These are phyloP conservation scores for Sedum album DNA, from an alignment of 164 flowering plant species.

Conservation along the genomic window DNA sequence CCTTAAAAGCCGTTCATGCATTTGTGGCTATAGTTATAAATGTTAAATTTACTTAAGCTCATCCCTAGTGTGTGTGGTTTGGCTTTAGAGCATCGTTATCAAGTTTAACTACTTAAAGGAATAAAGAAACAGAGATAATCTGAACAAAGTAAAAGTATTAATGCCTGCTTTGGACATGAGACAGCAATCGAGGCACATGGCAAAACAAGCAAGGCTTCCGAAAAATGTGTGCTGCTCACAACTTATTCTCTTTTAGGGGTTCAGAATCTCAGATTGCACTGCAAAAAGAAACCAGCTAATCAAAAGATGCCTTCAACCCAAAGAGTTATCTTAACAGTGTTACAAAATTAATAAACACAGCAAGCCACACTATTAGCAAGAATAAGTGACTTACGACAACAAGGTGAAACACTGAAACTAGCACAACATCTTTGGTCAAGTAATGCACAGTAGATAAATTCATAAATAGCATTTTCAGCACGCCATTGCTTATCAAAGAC, in stretches of 20 bases:
- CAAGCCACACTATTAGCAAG: background rate
- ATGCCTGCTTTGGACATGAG: background rate
- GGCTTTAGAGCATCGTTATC: background rate
- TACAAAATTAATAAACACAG: background rate
- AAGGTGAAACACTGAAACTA: background rate
- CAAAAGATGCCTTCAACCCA: background rate
- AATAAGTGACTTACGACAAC: background rate
- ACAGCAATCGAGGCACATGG: constrained; percentile 1
- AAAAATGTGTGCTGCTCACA: background rate
- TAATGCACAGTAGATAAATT: background rate
- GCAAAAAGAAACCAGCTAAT: constrained; percentile 2
- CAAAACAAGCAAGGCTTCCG: background rate
- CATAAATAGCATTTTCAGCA: background rate
- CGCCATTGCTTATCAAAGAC: background rate
- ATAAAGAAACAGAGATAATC: constrained; percentile 3
- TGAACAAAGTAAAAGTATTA: background rate
- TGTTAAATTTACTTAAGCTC: background rate
- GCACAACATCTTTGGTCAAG: background rate
- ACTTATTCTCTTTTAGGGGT: background rate
- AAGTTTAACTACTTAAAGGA: background rate
- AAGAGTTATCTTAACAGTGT: background rate
- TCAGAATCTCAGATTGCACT: background rate
- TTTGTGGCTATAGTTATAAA: background rate
- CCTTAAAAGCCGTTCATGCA: background rate
- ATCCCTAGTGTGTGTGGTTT: background rate